Evolutionary conservation across 176 grass and related monocot species (phyloP), one percentile per base, ranked within the genome.

Genomic region (Aechmea fasciata): DNA sequence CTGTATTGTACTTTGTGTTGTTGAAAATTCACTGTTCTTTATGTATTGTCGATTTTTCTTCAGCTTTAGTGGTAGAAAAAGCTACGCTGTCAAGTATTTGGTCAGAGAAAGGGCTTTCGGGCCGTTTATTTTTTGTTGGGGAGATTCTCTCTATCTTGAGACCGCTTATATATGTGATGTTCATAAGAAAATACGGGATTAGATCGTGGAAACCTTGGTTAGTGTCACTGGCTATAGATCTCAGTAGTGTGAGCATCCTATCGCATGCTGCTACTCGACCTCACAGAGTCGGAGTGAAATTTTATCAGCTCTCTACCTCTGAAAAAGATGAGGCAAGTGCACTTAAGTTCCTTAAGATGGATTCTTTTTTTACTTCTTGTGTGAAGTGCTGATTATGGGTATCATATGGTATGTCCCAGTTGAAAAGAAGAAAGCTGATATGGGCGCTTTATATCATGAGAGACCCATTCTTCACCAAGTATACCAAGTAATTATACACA

Each of bases 141-240:
- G 94, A 99, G 79, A 82, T 77, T 13, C 78, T 90, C 71, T 88
- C 77, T 71, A 78, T 99, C 69, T 88, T 99, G 66, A 86, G 94
- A 80, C 94, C 94, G 63, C 78, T 99, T 48, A 69, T 90, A 22
- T 99, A 99, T 15, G 89, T 99, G 17, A 78, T 99, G 49, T 50
- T 99, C 64, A 90, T 99, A 20, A 91, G 84, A 74, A 99, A 81
- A 78, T 99, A 81, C 72, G 94, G 94, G 47, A 99, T 90, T 69
- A 90, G 28, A 85, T 93, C 94, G 13, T 99, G 94, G 94, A 88
- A 84, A 29, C 89, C 94, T 15, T 99, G 94, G 94, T 78, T 99
- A 70, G 85, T 93, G 66, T 99, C 94, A 0, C 59, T 99, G 22
- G 74, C 82, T 72, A 82, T 99, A 61, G 94, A 99, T 71, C 48